Percentiles rank a stretch among this genome's conserved stretches.
Evolutionary conservation across 1,284 basidiomycete genomes (phyloP).

Genomic region (Phenoliferia sp.): DNA sequence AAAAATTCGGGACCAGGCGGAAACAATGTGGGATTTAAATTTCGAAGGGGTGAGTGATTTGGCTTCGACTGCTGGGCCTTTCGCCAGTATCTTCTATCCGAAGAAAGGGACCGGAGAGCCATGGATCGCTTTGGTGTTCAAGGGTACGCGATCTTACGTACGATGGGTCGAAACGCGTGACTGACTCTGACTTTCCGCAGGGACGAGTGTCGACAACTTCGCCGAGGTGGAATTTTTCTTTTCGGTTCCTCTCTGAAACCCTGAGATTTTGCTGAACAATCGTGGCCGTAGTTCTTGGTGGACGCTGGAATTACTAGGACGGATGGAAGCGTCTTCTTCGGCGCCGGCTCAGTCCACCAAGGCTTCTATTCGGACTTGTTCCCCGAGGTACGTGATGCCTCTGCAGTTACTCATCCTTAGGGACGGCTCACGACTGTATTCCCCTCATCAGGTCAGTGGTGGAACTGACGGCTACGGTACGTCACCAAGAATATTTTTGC

Average conservation of each 20-base stretch:
- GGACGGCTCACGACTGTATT: not conserved
- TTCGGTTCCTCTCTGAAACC: not conserved
- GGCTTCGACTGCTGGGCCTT: not conserved
- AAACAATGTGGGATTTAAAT: not conserved
- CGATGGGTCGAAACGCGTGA: too few species aligned
- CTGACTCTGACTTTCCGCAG: too few species aligned
- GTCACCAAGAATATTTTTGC: not conserved
- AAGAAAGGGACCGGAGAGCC: constrained; percentile 3
- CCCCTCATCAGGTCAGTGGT: not conserved
- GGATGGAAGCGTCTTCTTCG: too few species aligned
- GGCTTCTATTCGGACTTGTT: too few species aligned
- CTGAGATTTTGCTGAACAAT: not conserved
- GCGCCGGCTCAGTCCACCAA: too few species aligned
- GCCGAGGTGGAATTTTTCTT: not conserved
- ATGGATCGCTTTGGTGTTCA: constrained; percentile 9
- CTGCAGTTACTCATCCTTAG: not conserved
- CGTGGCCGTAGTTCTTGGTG: not conserved
- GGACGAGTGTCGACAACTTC: not conserved
- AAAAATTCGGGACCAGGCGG: not conserved
- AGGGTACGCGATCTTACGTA: too few species aligned
- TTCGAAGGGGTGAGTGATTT: constrained; percentile 8
- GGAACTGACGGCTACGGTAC: not conserved
- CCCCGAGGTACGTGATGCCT: not conserved
- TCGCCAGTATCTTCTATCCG: constrained; percentile 6
- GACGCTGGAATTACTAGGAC: not conserved